phyloP scores from a whole-genome alignment of 169 alveolate species.

The Plasmodium chabaudi region DNA sequence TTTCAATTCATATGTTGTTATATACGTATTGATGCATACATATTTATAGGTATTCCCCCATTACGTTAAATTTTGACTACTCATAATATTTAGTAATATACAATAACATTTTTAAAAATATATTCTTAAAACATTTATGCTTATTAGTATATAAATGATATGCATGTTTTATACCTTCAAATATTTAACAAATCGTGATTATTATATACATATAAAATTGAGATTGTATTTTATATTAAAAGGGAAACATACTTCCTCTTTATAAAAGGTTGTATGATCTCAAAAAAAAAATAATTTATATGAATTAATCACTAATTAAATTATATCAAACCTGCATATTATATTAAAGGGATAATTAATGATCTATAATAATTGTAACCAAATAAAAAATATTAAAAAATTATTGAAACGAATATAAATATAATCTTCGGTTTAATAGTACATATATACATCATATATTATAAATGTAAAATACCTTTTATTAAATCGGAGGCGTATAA shows the following conservation, averaged over 20 bases:
- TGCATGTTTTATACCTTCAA: too few species aligned
- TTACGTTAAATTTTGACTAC: too few species aligned
- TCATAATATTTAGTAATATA: too few species aligned
- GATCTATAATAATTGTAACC: constrained; percentile 11
- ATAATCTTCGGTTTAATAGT: constrained; percentile 7
- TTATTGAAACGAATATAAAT: neutral
- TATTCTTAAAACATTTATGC: too few species aligned
- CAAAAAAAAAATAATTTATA: constrained; percentile 3
- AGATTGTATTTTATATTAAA: constrained; percentile 11
- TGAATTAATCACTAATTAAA: constrained; percentile 17
- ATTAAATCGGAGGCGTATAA: constrained; percentile 11
- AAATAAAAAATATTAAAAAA: constrained; percentile 1
- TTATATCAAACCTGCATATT: constrained; percentile 10
- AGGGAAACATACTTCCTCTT: constrained; percentile 1
- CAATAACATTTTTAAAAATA: too few species aligned
- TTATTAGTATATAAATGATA: too few species aligned
- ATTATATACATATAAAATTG: neutral
- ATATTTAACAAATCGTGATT: too few species aligned
- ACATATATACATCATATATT: constrained; percentile 11
- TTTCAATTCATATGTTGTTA: too few species aligned
- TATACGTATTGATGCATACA: too few species aligned
- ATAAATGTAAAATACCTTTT: constrained; percentile 20
- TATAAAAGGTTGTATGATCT: constrained; percentile 1
- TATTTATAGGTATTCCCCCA: too few species aligned
- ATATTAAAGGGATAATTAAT: neutral